Evolutionary conservation across 2,329 filamentous ascomycete species (phyloP).

Genomic region (Laburnicola sp.): DNA sequence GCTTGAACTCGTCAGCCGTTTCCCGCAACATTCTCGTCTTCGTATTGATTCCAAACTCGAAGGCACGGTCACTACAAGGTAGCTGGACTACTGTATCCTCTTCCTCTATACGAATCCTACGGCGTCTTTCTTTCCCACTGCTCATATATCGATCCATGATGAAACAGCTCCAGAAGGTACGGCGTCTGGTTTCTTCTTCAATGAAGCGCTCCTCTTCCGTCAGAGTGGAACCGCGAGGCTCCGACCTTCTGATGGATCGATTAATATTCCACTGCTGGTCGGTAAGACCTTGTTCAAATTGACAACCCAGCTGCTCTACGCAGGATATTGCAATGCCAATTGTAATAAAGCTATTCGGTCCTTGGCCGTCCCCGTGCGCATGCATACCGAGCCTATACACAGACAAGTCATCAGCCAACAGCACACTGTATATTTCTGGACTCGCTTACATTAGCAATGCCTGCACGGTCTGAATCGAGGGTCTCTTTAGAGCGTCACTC

Average conservation of each 20-base stretch:
- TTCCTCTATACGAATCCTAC: conserved; percentile 62
- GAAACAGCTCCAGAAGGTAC: conserved; percentile 76
- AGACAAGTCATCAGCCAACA: neutral
- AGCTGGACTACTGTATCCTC: conserved; percentile 67
- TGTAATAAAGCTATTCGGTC: conserved; percentile 66
- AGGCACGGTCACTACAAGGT: conserved; percentile 68
- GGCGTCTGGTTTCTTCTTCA: conserved; percentile 64
- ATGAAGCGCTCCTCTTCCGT: conserved; percentile 52
- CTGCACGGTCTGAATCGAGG: conserved; percentile 66
- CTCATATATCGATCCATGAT: conserved; percentile 71
- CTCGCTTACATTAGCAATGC: conserved; percentile 63
- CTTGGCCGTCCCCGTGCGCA: conserved; percentile 69
- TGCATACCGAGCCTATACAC: conserved; percentile 61
- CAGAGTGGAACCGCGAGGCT: conserved; percentile 12
- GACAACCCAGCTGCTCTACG: conserved; percentile 51
- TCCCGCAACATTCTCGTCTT: conserved; percentile 39
- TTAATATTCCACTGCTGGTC: conserved; percentile 8
- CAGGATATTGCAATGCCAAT: conserved; percentile 63
- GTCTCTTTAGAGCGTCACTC: conserved; percentile 27
- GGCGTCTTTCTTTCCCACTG: conserved; percentile 63
- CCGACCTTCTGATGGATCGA: neutral
- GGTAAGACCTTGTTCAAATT: conserved; percentile 32
- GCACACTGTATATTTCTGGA: too few species aligned
- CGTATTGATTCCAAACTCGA: conserved; percentile 64
- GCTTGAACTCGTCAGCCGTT: neutral